phyloP scores from a whole-genome alignment of 1,284 basidiomycete genomes.

The Chondrostereum purpureum region DNA sequence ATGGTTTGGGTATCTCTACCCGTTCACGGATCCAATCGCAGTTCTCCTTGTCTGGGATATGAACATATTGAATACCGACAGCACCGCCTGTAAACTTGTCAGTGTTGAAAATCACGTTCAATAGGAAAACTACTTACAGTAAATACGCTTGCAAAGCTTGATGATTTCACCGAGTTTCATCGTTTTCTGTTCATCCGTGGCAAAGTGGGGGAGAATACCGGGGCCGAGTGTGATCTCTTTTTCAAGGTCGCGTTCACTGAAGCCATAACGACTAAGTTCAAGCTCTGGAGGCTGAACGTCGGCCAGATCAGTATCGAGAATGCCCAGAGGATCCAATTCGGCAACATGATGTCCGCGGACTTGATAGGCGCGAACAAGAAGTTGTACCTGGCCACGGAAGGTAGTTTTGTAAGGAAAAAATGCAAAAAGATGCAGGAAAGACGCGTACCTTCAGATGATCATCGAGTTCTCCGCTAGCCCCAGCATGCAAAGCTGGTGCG shows the following conservation, averaged over 20 bases:
- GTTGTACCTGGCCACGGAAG: slow-evolving; percentile 66
- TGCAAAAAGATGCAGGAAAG: slow-evolving; percentile 7
- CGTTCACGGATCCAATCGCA: slow-evolving; percentile 99
- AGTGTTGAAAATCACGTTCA: slow-evolving; percentile 6
- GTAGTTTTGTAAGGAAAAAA: slow-evolving; percentile 3
- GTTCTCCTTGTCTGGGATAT: slow-evolving; percentile 97
- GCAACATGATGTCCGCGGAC: slow-evolving; percentile 97
- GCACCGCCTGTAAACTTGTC: slow-evolving; percentile 63
- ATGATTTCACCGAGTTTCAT: slow-evolving; percentile 94
- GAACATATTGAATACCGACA: slow-evolving; percentile 95
- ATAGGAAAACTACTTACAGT: slow-evolving; percentile 60
- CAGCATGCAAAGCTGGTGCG: slow-evolving; percentile 74
- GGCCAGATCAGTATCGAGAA: slow-evolving; percentile 83
- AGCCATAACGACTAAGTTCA: slow-evolving; percentile 90
- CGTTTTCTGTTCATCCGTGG: slow-evolving; percentile 74
- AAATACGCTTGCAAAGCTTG: slow-evolving; percentile 87
- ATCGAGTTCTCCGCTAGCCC: slow-evolving; percentile 73
- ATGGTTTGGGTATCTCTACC: slow-evolving; percentile 94
- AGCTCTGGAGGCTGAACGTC: slow-evolving; percentile 79
- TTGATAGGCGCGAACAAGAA: slow-evolving; percentile 96
- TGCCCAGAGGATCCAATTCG: slow-evolving; percentile 92
- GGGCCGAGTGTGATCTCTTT: slow-evolving; percentile 94
- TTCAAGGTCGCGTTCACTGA: slow-evolving; percentile 88
- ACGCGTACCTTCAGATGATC: slow-evolving; percentile 86
- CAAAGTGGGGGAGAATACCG: slow-evolving; percentile 94